Conservation (phyloP, 345 rosid genomes). For the Garcia nutans region DNA sequence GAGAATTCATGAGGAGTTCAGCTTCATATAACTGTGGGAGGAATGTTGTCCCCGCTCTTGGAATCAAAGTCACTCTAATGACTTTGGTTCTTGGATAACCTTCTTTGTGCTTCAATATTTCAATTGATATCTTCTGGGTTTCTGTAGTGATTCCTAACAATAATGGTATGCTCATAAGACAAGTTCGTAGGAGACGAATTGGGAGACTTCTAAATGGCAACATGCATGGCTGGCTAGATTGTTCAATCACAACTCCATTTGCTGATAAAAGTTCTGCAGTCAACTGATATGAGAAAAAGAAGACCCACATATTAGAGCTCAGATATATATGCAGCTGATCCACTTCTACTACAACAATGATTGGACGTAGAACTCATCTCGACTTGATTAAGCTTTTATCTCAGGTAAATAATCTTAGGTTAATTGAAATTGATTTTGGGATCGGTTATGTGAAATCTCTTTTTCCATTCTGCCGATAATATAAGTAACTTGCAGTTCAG, state of each 20-base stretch:
- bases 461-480: too few species aligned
- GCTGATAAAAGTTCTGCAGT: slow-evolving; percentile 56
- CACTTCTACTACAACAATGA: too few species aligned
- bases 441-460: too few species aligned
- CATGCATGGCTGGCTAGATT: slow-evolving; percentile 77
- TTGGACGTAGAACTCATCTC: too few species aligned
- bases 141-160: slow-evolving; percentile 60
- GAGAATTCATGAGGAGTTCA: slow-evolving; percentile 46
- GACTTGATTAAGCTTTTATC: too few species aligned
- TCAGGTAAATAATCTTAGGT: too few species aligned
- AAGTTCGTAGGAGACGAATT: slow-evolving; percentile 48
- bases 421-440: too few species aligned
- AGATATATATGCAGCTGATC: too few species aligned
- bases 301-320: background rate
- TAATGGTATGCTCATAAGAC: slow-evolving; percentile 57
- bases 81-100: slow-evolving; percentile 53
- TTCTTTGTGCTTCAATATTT: slow-evolving; percentile 53
- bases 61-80: slow-evolving; percentile 52
- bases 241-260: slow-evolving; percentile 45
- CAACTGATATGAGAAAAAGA: slow-evolving; percentile 36
- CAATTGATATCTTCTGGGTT: slow-evolving; percentile 52
- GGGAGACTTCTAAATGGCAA: slow-evolving; percentile 65
- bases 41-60: slow-evolving; percentile 55
- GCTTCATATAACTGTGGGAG: slow-evolving; percentile 74
- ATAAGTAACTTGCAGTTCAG: too few species aligned